Base-by-base conservation (phyloP, 2,329 filamentous ascomycete genomes). In the Exophiala aquamarina region DNA sequence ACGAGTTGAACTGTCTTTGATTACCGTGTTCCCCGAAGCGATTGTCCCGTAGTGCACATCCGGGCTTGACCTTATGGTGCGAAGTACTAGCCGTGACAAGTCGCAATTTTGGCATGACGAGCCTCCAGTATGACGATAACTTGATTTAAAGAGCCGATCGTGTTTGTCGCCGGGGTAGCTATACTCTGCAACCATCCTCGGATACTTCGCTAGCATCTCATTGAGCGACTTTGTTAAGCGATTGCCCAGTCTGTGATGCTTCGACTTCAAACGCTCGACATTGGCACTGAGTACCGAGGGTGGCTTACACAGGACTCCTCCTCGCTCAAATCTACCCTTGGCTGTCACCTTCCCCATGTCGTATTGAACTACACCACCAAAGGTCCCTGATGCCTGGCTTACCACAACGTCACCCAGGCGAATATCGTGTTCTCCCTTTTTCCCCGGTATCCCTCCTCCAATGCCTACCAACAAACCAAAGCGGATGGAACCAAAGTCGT, bases 381-480 rank as follows among this genome's bases (percentile, higher is more conserved):
- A 36, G 19, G 23, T 32, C 4, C 33, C 35, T 19, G 18, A 19
- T 2, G 54, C 45, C 4, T 49, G 42, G 44, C 61, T 63, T 17
- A 64, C 47, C 13, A 57, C 60, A 3, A 63, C 40, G 47, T 61
- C 61, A 1, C 63, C 62, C 1, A 64, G 37, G 11, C 54, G 50
- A 9, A 63, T 47, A 8, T 59, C 51, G n/a, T 41, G n/a, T 28
- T 28, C 35, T 4, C 29, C 17, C 9, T 47, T 19, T n/a, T 21
- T 19, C 13, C 15, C 17, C 4, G 62, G 62, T 1, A 59, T 52
- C 1, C 61, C 63, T 9, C 66, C 66, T 0, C 67, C 71, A 32
- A 75, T 68, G 15, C 71, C 71, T 1, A 75, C 70, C 62, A 76
- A 65, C 2, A 76, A 58, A 2, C 63, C 53, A 2, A 61, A 46